A percentile compares a stretch with the other conserved stretches of the same genome.
Evolutionary conservation across 1,139 yeast species (phyloP).

Genomic region (Geotrichum cucujoidarum): DNA sequence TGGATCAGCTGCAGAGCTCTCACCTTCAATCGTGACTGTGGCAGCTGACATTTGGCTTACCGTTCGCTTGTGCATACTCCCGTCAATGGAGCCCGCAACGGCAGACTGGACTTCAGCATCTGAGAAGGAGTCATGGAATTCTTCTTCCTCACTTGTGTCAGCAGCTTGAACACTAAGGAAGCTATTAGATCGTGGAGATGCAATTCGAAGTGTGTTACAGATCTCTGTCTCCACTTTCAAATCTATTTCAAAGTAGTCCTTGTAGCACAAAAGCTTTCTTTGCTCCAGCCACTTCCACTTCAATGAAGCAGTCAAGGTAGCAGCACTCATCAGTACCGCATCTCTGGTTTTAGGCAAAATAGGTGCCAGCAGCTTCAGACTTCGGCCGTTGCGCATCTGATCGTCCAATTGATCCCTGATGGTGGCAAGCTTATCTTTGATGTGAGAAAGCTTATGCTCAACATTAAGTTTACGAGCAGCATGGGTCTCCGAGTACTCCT

Average conservation of each 20-base stretch:
- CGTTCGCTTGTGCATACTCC: neutral
- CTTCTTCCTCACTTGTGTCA: neutral
- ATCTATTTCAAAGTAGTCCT: slow-evolving; percentile 39
- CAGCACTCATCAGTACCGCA: slow-evolving; percentile 42
- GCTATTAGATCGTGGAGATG: neutral
- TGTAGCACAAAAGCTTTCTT: slow-evolving; percentile 42
- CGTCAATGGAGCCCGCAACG: neutral
- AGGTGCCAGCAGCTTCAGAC: slow-evolving; percentile 48
- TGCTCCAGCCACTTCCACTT: slow-evolving; percentile 54
- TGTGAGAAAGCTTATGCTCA: slow-evolving; percentile 32
- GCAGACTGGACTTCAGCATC: neutral
- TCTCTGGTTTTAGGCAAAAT: slow-evolving; percentile 49
- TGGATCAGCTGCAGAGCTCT: neutral
- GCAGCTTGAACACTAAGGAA: neutral
- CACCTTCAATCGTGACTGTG: neutral
- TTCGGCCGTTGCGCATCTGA: slow-evolving; percentile 38
- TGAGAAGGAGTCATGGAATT: neutral
- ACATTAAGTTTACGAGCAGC: slow-evolving; percentile 23
- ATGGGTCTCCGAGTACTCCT: slow-evolving; percentile 9
- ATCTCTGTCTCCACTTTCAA: slow-evolving; percentile 29
- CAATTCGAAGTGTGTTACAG: slow-evolving; percentile 11
- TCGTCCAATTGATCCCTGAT: slow-evolving; percentile 39
- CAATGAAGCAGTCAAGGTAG: slow-evolving; percentile 45
- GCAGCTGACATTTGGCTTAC: neutral
- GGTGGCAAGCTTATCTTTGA: slow-evolving; percentile 34